phyloP scores from a whole-genome alignment of 192 early-diverging fungal species.

The Lunasporangiospora selenospora region DNA sequence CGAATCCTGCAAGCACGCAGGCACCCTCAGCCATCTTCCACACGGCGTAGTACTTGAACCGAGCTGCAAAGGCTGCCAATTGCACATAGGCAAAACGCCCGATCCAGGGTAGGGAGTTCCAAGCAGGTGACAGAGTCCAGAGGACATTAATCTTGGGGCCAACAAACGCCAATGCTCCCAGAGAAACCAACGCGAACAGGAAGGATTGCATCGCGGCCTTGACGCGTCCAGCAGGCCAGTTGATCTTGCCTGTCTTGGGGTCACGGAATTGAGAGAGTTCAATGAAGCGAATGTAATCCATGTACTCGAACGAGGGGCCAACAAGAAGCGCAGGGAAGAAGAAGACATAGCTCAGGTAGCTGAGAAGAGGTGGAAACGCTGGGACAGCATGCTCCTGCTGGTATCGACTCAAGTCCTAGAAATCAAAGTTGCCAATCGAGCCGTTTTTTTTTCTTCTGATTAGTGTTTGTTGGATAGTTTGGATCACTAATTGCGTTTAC shows the following conservation, averaged over 20 bases:
- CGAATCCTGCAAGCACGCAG: constrained; percentile 83
- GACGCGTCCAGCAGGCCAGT: constrained; percentile 40
- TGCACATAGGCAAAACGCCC: constrained; percentile 66
- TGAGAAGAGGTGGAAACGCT: constrained; percentile 69
- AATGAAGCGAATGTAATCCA: constrained; percentile 62
- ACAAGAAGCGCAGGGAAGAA: constrained; percentile 89
- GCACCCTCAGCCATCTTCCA: constrained; percentile 92
- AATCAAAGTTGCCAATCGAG: no score
- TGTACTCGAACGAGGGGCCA: constrained; percentile 85
- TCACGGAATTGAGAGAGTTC: constrained; percentile 44
- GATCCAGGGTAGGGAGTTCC: constrained; percentile 25
- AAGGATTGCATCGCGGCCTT: constrained; percentile 36
- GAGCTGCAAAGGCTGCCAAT: constrained; percentile 63
- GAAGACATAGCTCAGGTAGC: constrained; percentile 87
- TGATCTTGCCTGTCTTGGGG: constrained; percentile 36
- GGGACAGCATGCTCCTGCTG: constrained; percentile 69
- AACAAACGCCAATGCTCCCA: constrained; percentile 44
- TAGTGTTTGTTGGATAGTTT: no score
- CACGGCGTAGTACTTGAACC: constrained; percentile 88
- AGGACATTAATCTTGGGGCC: constrained; percentile 39
- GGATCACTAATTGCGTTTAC: no score
- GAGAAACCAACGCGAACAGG: constrained; percentile 33
- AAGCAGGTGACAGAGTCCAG: constrained; percentile 40
- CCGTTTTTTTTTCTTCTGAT: no score
- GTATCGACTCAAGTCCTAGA: constrained; percentile 67